Base-by-base conservation (phyloP, 73 alveolate species). In the Paramecium sonneborni region DNA sequence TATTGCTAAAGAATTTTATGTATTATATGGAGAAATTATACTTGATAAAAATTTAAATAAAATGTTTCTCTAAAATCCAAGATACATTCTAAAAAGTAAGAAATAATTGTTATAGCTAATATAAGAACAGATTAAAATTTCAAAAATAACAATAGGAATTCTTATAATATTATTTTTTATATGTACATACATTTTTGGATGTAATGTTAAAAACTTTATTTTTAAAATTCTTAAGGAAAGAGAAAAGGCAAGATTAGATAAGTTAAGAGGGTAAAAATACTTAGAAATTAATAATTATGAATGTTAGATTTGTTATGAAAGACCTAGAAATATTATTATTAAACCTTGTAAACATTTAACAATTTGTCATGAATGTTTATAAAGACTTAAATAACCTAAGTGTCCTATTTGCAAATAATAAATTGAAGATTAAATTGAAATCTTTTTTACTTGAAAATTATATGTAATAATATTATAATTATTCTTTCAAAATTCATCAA, bases 331-430 rank as follows among this genome's bases (percentile, higher is more conserved):
- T 5, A 38, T 72, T 20, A 72, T 72, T 34, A 20, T 72, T 28
- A 72, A 72, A 37, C 86, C 86, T 35, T 72, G 86, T 10, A 72
- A 72, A 72, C 86, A 72, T 34, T 7, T 72, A 2, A 38, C 86
- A 14, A 12, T 72, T 1, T 72, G 86, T 72, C 57, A 32, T 37
- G 32, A 34, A 28, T 72, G 86, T 72, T 6, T 72, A 32, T 32
- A 72, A 35, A 72, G 57, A 72, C 26, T 72, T 20, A 72, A 32
- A 18, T 34, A 30, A 72, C 20, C 26, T 1, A 72, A 72, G 35
- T 72, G 86, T 35, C 86, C 86, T 3, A 37, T 72, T 4, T 72
- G 86, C 24, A 35, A 72, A 37, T 28, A 23, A 34, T 34, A 37
- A 38, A 72, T 72, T 2, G 86, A 72, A 20, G 86, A 72, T 72